Evolutionary conservation across 1,139 yeast species (phyloP), one percentile per base, ranked within the genome.

Genomic region (Blastobotrys niveus): DNA sequence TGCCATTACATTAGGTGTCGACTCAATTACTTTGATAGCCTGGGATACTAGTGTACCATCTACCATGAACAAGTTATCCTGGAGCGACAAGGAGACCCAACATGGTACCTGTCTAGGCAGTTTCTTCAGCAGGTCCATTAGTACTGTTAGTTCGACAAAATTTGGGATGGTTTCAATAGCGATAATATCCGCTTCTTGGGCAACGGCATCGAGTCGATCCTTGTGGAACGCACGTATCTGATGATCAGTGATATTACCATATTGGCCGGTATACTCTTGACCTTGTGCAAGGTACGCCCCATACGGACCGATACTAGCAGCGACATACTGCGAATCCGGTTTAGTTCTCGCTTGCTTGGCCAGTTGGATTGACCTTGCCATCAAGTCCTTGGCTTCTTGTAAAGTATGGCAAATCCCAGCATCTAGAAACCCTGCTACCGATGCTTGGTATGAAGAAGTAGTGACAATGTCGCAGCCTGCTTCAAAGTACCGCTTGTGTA

Each of bases 261-360:
- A 82, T 29, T 73, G 66, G 0, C 89, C 89, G 2, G 80, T 77
- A 56, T 79, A 82, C 55, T 82, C 91, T 1, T 80, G 70, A 0
- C 88, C 88, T 51, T 78, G 72, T 21, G 80, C 77, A 34, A 80
- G 59, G 50, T 61, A 77, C 0, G 86, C 81, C 1, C 88, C 89
- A 56, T 76, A 82, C 0, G 91, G 87, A 0, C 89, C 91, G n/a
- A 81, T 59, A 8, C 83, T 76, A 0, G 81, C 88, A 8, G 75
- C 75, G 5, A 80, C 69, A 15, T 29, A 38, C 15, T 15, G 46
- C n/a, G n/a, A n/a, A 12, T 45, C 35, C 38, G 34, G 54, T 54
- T 1, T 22, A 27, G 40, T 38, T 43, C 39, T 14, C 47, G 74
- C 77, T 2, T 54, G 50, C 10, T 51, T 40, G 2, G 63, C 65